Conservation (phyloP, 192 early-diverging fungal genomes). For the Oehlia diaphana region DNA sequence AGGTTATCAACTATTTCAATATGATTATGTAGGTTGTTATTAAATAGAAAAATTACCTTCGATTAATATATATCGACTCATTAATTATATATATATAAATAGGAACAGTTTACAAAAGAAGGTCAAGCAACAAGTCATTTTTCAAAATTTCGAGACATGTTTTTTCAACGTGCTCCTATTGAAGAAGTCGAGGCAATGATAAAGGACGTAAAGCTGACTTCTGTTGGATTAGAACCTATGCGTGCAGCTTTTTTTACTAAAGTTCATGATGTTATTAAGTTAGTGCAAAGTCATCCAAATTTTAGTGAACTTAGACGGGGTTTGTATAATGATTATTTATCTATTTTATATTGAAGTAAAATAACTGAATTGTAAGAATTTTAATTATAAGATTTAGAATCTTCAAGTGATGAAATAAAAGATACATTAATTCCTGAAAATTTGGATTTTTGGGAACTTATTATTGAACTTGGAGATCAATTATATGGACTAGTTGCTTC, state of each 20-base stretch:
- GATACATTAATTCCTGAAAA: constrained; percentile 67
- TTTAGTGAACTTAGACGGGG: constrained; percentile 51
- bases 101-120: constrained; percentile 60
- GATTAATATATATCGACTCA: constrained; percentile 40
- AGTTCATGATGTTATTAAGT: constrained; percentile 51
- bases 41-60: background rate
- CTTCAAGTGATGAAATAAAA: constrained; percentile 16
- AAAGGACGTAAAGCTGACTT: constrained; percentile 41
- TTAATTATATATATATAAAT: constrained; percentile 37
- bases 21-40: constrained; percentile 41
- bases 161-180: constrained; percentile 71
- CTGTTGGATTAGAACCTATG: constrained; percentile 44
- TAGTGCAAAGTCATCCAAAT: constrained; percentile 53
- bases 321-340: constrained; percentile 1
- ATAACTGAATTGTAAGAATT: background rate
- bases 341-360: no score
- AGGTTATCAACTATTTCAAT: constrained; percentile 43
- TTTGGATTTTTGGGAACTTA: constrained; percentile 70
- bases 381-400: background rate
- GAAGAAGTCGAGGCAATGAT: constrained; percentile 64
- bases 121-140: constrained; percentile 63
- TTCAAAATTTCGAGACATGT: constrained; percentile 66
- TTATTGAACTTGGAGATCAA: constrained; percentile 76
- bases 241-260: constrained; percentile 53
- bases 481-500: constrained; percentile 68